Conservation (phyloP, 2,329 filamentous ascomycete species). For the Exophiala sp. region DNA sequence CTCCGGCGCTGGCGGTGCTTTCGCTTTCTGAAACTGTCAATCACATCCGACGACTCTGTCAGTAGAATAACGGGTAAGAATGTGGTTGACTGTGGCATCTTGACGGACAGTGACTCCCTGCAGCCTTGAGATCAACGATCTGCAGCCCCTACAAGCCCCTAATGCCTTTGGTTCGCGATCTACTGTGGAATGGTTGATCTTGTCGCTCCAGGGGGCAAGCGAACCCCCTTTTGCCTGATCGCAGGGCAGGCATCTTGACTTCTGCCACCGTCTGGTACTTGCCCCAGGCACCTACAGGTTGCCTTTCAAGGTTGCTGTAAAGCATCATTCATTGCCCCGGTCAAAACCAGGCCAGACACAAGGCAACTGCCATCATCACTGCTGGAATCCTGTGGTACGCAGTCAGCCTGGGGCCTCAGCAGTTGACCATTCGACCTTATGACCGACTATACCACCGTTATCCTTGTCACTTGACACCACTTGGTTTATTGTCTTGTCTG, state of each 20-base stretch:
- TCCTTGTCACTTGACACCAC: neutral
- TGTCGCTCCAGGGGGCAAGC: neutral
- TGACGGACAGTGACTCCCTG: neutral
- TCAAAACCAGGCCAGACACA: too few relatives aligned
- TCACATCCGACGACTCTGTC: too few relatives aligned
- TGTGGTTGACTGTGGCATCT: too few relatives aligned
- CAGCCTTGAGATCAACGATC: neutral
- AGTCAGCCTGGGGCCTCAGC: constrained; percentile 11
- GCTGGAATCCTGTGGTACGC: too few relatives aligned
- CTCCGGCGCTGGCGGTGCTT: too few relatives aligned
- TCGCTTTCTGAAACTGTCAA: too few relatives aligned
- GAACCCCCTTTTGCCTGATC: constrained; percentile 2
- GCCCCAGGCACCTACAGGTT: too few relatives aligned
- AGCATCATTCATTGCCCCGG: too few relatives aligned
- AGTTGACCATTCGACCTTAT: constrained; percentile 6
- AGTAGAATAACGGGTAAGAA: too few relatives aligned
- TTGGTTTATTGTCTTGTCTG: neutral
- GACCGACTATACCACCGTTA: constrained; percentile 2
- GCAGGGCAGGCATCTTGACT: neutral
- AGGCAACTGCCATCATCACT: too few relatives aligned
- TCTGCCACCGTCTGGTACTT: too few relatives aligned
- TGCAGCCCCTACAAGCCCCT: neutral
- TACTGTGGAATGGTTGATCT: neutral
- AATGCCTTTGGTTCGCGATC: neutral
- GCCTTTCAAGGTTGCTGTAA: too few relatives aligned